Percentiles rank a stretch among this genome's conserved stretches.
Conservation (phyloP, 2,329 filamentous ascomycete species). For the Grosmannia serpens region DNA sequence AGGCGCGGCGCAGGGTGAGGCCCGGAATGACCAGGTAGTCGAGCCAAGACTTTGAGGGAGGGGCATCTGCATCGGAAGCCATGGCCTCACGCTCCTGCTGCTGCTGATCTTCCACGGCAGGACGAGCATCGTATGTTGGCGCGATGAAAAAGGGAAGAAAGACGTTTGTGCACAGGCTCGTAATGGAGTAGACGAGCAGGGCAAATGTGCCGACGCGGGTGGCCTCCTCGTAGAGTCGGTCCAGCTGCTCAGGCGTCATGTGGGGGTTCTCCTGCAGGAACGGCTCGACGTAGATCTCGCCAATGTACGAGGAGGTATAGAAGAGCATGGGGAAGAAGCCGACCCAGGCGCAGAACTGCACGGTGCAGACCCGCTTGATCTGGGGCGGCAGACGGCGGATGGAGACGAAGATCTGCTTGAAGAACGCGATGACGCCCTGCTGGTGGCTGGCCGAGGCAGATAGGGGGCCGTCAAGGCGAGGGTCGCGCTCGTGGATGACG, state of each 20-base stretch:
- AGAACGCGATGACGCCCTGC: slow-evolving; percentile 63
- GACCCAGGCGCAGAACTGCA: slow-evolving; percentile 83
- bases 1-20: slow-evolving; percentile 77
- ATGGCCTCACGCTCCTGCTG: too few relatives aligned
- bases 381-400: slow-evolving; percentile 71
- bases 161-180: slow-evolving; percentile 71
- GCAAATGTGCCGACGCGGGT: slow-evolving; percentile 85
- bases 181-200: slow-evolving; percentile 75
- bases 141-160: slow-evolving; percentile 77
- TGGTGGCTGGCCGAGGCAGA: not conserved
- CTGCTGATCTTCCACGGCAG: not conserved
- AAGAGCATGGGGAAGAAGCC: slow-evolving; percentile 94
- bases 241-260: slow-evolving; percentile 64
- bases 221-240: slow-evolving; percentile 69
- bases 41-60: slow-evolving; percentile 28
- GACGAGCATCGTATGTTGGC: slow-evolving; percentile 55
- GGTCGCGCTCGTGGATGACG: slow-evolving; percentile 68
- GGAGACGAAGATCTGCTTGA: slow-evolving; percentile 63
- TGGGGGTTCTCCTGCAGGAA: slow-evolving; percentile 66
- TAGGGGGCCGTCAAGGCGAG: slow-evolving; percentile 50
- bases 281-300: slow-evolving; percentile 83
- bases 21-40: slow-evolving; percentile 63
- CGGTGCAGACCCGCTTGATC: slow-evolving; percentile 68
- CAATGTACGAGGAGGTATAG: slow-evolving; percentile 89
- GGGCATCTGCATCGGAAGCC: slow-evolving; percentile 1